Conservation (phyloP, 176 grass and related monocot genomes). For the Phyllostachys edulis region DNA sequence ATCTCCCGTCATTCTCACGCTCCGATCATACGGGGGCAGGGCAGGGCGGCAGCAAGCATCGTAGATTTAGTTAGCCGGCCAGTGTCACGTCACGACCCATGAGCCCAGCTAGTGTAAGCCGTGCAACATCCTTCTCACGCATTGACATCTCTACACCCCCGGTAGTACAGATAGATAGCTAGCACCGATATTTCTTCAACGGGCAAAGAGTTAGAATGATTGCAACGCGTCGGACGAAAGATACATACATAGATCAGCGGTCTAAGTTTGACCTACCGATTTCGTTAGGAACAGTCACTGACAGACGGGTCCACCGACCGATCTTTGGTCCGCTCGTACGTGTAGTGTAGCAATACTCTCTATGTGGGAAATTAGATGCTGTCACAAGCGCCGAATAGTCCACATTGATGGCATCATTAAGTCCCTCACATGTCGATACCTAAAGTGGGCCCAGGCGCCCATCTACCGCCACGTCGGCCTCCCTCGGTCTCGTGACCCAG, state of each 20-base stretch:
- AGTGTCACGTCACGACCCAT: neutral
- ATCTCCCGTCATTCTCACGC: neutral
- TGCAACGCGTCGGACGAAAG: neutral
- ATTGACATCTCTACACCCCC: neutral
- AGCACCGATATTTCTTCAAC: neutral
- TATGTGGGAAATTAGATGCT: neutral
- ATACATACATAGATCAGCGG: no score
- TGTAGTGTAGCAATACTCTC: neutral
- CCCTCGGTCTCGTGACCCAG: constrained; percentile 28
- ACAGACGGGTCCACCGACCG: neutral
- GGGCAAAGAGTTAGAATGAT: no score
- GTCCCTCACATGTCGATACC: constrained; percentile 32
- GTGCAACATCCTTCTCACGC: neutral
- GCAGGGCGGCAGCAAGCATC: neutral
- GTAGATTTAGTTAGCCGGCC: no score
- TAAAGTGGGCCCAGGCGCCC: no score
- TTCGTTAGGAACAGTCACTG: neutral
- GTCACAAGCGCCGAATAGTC: constrained; percentile 9
- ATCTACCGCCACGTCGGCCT: constrained; percentile 22
- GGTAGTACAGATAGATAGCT: neutral
- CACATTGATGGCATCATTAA: constrained; percentile 42
- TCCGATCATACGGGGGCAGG: neutral
- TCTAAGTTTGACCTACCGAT: neutral
- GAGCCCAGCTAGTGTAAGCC: no score
- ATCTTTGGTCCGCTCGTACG: neutral